These are phyloP conservation scores for Neofusicoccum cordaticola DNA, from an alignment of 2,329 filamentous ascomycete genomes.

Conservation along the genomic window DNA sequence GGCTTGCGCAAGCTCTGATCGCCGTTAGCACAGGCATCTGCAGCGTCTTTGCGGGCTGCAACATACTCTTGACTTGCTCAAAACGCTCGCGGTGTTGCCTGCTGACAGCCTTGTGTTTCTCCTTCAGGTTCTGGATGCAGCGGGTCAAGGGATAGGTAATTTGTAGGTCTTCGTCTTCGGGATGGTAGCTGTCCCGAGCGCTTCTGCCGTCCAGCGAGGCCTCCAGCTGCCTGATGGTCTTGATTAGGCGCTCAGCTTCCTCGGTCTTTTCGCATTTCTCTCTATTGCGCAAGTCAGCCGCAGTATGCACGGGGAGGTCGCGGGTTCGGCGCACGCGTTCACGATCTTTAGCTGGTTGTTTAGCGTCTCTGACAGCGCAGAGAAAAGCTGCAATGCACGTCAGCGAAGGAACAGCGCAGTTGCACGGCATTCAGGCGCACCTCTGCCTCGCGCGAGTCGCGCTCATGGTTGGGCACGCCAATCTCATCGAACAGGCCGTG, in stretches of 20 bases:
- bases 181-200: conserved; percentile 61
- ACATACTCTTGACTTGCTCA: conserved; percentile 89
- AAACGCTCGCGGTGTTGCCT: conserved; percentile 87
- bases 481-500: conserved; percentile 97
- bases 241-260: conserved; percentile 81
- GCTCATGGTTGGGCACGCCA: conserved; percentile 88
- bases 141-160: conserved; percentile 79
- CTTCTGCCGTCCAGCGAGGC: conserved; percentile 76
- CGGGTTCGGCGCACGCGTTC: conserved; percentile 54
- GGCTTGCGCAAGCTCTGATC: conserved; percentile 80
- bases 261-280: conserved; percentile 92
- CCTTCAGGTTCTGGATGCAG: conserved; percentile 77
- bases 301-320: neutral
- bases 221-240: conserved; percentile 90
- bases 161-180: conserved; percentile 66
- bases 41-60: too few species aligned
- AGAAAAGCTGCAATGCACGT: conserved; percentile 66
- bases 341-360: conserved; percentile 86
- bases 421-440: conserved; percentile 48
- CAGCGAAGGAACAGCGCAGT: conserved; percentile 19
- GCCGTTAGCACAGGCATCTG: conserved; percentile 20
- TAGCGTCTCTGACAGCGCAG: conserved; percentile 84
- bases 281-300: conserved; percentile 32
- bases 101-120: conserved; percentile 78
- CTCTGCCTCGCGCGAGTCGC: conserved; percentile 85